Evolutionary conservation across 805 yeast genomes (phyloP).

Genomic region (Kluyveromyces wickerhamii): DNA sequence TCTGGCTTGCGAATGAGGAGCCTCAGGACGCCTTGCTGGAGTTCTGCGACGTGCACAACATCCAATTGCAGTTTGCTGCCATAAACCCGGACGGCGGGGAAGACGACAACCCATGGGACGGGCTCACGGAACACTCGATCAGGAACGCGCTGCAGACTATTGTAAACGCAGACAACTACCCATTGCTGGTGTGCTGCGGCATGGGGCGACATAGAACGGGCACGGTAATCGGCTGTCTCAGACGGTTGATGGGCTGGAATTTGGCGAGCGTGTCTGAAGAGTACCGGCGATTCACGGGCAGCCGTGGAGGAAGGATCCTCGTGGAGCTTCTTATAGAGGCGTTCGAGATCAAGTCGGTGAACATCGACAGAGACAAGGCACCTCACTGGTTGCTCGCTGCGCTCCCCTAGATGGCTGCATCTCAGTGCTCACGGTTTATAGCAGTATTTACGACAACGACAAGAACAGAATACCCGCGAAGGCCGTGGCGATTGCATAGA

Average conservation of each 20-base stretch:
- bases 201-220: constrained; percentile 99
- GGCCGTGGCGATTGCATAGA: too few species aligned
- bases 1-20: constrained; percentile 95
- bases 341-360: constrained; percentile 26
- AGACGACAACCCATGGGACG: constrained; percentile 90
- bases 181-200: constrained; percentile 88
- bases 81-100: constrained; percentile 66
- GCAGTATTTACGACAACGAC: too few species aligned
- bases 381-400: constrained; percentile 29
- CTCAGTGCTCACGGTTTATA: too few species aligned
- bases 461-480: too few species aligned
- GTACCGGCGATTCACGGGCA: constrained; percentile 87
- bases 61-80: constrained; percentile 76
- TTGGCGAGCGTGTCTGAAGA: constrained; percentile 89
- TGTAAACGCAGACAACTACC: constrained; percentile 65
- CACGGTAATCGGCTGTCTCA: constrained; percentile 87
- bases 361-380: constrained; percentile 23
- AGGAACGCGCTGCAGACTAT: constrained; percentile 71
- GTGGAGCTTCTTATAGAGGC: constrained; percentile 84
- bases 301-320: constrained; percentile 83
- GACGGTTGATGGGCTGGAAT: constrained; percentile 96
- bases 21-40: constrained; percentile 83
- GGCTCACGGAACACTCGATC: constrained; percentile 75
- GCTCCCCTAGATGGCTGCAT: constrained; percentile 1
- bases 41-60: constrained; percentile 65